Evolutionary conservation across 495 filamentous ascomycete genomes (phyloP).

Genomic region (Penicillium psychrofluorescens): DNA sequence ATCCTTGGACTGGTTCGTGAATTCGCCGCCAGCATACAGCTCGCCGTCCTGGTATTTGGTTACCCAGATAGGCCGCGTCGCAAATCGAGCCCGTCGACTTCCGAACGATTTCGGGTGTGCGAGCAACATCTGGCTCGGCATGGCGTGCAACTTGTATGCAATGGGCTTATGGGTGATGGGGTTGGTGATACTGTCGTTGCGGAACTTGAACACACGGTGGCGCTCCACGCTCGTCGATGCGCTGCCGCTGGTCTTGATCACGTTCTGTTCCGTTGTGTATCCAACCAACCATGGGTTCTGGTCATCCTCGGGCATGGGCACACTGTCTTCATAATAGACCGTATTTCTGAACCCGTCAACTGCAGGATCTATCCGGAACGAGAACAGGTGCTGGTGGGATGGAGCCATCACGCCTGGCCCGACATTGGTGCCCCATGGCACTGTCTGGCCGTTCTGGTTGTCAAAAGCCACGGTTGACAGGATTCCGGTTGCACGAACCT

Average conservation of each 20-base stretch:
- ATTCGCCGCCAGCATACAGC: constrained; percentile 75
- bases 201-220: constrained; percentile 77
- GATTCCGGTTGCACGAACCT: constrained; percentile 85
- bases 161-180: constrained; percentile 68
- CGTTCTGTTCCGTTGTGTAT: constrained; percentile 58
- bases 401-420: constrained; percentile 74
- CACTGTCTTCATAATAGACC: constrained; percentile 63
- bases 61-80: constrained; percentile 76
- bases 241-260: constrained; percentile 55
- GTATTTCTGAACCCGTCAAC: constrained; percentile 69
- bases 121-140: constrained; percentile 72
- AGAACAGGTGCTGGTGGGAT: constrained; percentile 88
- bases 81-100: constrained; percentile 70
- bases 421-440: constrained; percentile 77
- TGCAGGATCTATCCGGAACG: constrained; percentile 76
- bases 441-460: constrained; percentile 34
- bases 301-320: constrained; percentile 61
- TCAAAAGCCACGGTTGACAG: constrained; percentile 78
- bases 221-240: constrained; percentile 51
- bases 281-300: constrained; percentile 72
- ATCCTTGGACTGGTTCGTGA: constrained; percentile 75
- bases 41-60: constrained; percentile 74
- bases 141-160: constrained; percentile 70
- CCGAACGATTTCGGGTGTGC: constrained; percentile 65
- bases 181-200: constrained; percentile 62